Base-by-base conservation (phyloP, 768 basidiomycete genomes). In the Dentipellis fragilis region DNA sequence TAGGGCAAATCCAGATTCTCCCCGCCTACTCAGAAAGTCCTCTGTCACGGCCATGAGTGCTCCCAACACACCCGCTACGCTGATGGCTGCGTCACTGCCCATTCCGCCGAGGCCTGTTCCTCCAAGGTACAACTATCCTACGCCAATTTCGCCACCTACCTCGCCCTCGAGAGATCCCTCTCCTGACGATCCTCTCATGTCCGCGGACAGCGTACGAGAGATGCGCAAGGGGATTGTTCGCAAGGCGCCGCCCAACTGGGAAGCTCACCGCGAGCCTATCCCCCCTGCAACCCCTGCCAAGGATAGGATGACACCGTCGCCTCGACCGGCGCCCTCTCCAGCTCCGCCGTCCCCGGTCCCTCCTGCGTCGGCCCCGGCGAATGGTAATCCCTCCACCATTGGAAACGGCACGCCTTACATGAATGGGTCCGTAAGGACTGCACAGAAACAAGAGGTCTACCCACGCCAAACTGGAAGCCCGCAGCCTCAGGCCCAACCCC, bases 201-300 rank as follows among this genome's bases (percentile, higher is more conserved):
- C 22, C 46, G 11, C 40, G 34, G 23, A 34, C n/a, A 8, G 52
- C 47, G 7, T 40, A 40, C 12, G 56, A 54, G n/a, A 69, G 63
- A 55, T 65, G 16, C 68, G 68, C 52, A 64, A 64, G 45, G 51
- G 62, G 12, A 54, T 60, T 37, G 50, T 52, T n/a, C 69, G 72
- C 19, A 69, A 63, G 37, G 63, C 63, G 8, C 60, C 63, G 22
- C 62, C 69, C 19, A 57, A 62, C 7, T 69, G 69, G 68, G 68
- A 67, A 49, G 57, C 53, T 34, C 38, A 22, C 17, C 17, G 45
- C 12, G n/a, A 35, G n/a, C 42, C 23, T 23, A 10, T 23, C 2
- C n/a, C 48, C 29, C 49, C 48, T 10, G 34, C 39, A 9, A 29
- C 59, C 22, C 58, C 10, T 4, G 39, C 16, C 36, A 52, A 19